These are phyloP conservation scores for Exophiala bonariae DNA, from an alignment of 2,329 filamentous ascomycete species.

Conservation along the genomic window DNA sequence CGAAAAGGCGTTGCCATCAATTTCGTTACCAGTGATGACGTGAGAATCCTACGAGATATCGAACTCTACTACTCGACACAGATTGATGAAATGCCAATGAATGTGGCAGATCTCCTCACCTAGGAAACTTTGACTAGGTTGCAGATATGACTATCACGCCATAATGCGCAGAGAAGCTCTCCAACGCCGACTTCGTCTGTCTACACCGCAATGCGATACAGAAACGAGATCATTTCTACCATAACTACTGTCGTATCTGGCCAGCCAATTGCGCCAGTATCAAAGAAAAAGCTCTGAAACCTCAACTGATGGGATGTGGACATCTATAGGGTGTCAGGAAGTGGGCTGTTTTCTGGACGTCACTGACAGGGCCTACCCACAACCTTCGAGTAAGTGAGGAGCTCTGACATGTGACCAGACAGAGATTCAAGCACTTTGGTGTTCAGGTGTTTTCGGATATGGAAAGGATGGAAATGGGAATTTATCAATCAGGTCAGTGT, in stretches of 20 bases:
- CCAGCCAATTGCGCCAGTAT: too few relatives aligned
- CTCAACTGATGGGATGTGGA: too few relatives aligned
- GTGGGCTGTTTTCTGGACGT: too few relatives aligned
- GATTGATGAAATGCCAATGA: conserved; percentile 99
- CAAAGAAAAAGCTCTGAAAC: too few relatives aligned
- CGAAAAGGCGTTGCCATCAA: conserved; percentile 99
- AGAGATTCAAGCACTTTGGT: not conserved
- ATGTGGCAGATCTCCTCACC: conserved; percentile 65
- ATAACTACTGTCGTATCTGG: too few relatives aligned
- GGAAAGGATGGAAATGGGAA: conserved; percentile 22
- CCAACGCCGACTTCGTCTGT: not conserved
- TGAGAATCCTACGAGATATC: conserved; percentile 95
- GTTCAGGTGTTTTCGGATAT: conserved; percentile 2
- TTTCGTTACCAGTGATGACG: conserved; percentile 97
- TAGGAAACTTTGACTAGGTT: conserved; percentile 12
- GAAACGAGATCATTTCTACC: conserved; percentile 1
- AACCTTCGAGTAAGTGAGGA: not conserved
- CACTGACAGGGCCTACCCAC: too few relatives aligned
- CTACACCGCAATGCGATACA: not conserved
- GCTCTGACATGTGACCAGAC: not conserved
- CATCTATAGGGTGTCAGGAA: too few relatives aligned
- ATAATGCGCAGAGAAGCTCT: not conserved
- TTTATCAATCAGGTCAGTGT: conserved; percentile 10
- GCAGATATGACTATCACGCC: too few relatives aligned
- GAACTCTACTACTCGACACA: conserved; percentile 96